Evolutionary conservation across 495 filamentous ascomycete species (phyloP), one percentile per base, ranked within the genome.

Genomic region (Penicillium samsonianum): DNA sequence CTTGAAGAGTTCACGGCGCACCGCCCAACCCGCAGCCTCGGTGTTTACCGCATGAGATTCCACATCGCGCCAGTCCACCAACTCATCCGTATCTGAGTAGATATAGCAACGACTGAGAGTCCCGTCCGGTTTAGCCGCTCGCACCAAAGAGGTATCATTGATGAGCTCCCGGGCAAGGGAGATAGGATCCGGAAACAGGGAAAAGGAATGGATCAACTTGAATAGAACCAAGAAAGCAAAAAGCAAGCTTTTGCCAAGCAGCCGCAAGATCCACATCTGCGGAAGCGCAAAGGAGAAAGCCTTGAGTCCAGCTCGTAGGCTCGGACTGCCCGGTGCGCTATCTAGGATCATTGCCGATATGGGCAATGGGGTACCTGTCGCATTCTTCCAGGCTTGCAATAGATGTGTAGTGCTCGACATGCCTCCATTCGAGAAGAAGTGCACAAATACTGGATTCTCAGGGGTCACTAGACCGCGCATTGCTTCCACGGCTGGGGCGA

Each of bases 351-450:
- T 73, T 0, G 69, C 67, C 1, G 68, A 74, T 4, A 79, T 55
- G 16, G 63, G 68, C 8, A 78, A 50, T 7, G 73, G 48, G 1
- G 57, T 55, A 0, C 76, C 76, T 0, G 72, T 71, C 1, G 62
- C 61, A 10, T 61, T 40, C 14, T 62, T 64, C 45, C 75, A 79
- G 16, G 68, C 59, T 23, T 64, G 59, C 6, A 79, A 63, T 31
- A 78, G 42, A 42, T 76, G 57, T 7, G 64, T 62, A 0, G 65
- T 65, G 8, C 65, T 61, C 20, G 67, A 70, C 30, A 75, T 40
- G 12, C 76, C 76, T 22, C 76, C 76, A 45, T 79, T 79, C 12
- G 75, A 78, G 66, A 79, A 79, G 20, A 76, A 58, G 58, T 79
- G 76, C 38, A 78, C 56, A 40, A 68, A 72, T 12, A 74, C 69